Percentiles rank a stretch among this genome's conserved stretches.
These are phyloP conservation scores for Penicillium simplicissimum DNA, from an alignment of 495 filamentous ascomycete genomes.

Conservation along the genomic window DNA sequence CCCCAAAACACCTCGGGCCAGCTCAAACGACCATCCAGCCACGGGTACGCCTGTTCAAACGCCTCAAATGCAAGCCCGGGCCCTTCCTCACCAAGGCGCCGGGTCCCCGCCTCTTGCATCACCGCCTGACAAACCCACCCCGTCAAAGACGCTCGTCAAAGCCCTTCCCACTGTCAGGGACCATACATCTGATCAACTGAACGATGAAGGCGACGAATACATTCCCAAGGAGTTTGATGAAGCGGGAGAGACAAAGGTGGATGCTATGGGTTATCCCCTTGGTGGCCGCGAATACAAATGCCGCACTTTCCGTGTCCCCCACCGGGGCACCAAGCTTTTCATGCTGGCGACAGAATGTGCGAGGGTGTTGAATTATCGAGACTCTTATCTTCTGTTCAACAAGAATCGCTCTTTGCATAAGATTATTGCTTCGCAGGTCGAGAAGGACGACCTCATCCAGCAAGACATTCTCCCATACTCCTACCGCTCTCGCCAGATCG, in stretches of 20 bases:
- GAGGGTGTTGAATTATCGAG: conserved; percentile 88
- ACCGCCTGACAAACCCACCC: conserved; percentile 76
- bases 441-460: conserved; percentile 94
- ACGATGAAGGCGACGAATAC: conserved; percentile 91
- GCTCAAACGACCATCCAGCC: conserved; percentile 51
- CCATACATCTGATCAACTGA: conserved; percentile 96
- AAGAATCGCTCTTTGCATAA: conserved; percentile 97
- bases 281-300: conserved; percentile 89
- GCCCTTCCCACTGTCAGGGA: conserved; percentile 94
- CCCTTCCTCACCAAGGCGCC: conserved; percentile 59
- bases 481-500: conserved; percentile 96
- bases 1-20: conserved; percentile 64
- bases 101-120: conserved; percentile 70
- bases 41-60: conserved; percentile 64
- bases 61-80: conserved; percentile 71
- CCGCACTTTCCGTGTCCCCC: conserved; percentile 88
- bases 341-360: conserved; percentile 99
- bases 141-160: conserved; percentile 88
- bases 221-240: conserved; percentile 90
- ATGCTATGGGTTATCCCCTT: conserved; percentile 74
- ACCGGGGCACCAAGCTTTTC: conserved; percentile 89
- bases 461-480: conserved; percentile 97
- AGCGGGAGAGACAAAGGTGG: conserved; percentile 90
- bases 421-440: conserved; percentile 93
- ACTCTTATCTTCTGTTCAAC: conserved; percentile 98